Base-by-base conservation (phyloP, 2,329 filamentous ascomycete species). In the Verticillium tricorpus region DNA sequence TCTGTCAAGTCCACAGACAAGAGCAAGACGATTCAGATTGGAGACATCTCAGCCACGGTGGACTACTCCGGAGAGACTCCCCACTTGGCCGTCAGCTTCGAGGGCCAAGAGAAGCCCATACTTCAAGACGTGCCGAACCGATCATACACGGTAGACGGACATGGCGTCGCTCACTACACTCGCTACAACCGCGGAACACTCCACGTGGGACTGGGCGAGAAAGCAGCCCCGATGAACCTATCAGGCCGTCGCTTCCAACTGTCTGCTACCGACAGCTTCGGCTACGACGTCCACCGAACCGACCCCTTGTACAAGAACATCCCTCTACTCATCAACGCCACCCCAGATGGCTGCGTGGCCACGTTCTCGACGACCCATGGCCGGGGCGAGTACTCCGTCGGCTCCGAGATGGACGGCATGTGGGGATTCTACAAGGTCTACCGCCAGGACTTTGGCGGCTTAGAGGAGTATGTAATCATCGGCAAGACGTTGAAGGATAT, bases 231-330 rank as follows among this genome's bases (percentile, higher is more conserved):
- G 0, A 90, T 92, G 87, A 85, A 92, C 68, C 78, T 92, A 1
- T 86, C 82, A 0, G 87, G 86, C 35, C 81, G 89, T 0, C 79
- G 84, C 31, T 92, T 91, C 70, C 80, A 82, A 31, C 77, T 92
- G 15, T 86, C 87, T 0, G 88, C 87, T 2, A 91, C 87, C 0
- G 89, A 92, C 71, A 88, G 84, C 40, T 92, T 92, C 67, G 88
- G 89, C 2, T 91, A 92, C 69, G 88, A 92, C 67, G 83, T 86
- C 4, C 86, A 90, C 69, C 82, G 82, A 11, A 89, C 88, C 2
- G 89, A 92, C 70, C 89, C 89, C 0, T 77, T 91, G 60, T 92
- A 92, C 76, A 92, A 92, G 74, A 87, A 91, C 68, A 89, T 91
- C 45, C 89, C 89, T 0, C 79, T 92, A 0, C 77, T 92, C 32